Base-by-base conservation (phyloP, 805 yeast genomes). In the Lachancea thermotolerans region DNA sequence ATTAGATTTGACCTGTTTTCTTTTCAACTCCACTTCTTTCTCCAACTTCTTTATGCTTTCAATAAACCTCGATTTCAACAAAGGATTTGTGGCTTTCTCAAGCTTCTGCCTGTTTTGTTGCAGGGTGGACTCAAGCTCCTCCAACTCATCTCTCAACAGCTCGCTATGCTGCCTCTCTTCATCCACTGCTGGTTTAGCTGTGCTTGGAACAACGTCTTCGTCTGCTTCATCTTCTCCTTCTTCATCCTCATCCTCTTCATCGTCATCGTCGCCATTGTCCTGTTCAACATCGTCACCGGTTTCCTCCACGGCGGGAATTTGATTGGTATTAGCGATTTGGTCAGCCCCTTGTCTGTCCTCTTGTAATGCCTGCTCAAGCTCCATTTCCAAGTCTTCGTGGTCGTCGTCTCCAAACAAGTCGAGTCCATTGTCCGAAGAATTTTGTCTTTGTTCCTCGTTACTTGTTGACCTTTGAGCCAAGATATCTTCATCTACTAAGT, bases 21-120 rank as follows among this genome's bases (percentile, higher is more conserved):
- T 77, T 69, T 91, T 93, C 58, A 80, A 73, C 44, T 88, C 96
- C 48, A 88, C 73, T 55, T 91, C 96, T 44, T 82, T 80, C 62
- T 80, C 81, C 58, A 93, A 73, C 49, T 90, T 81, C 47, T 74
- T 76, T 42, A 87, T 85, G 42, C 84, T 89, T 52, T 85, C 93
- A 55, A 82, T 74, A 61, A 90, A 85, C 67, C 97, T 82, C 64
- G 82, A 85, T 58, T 82, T 80, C 78, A 93, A 74, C 67, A 91
- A 82, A 54, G 91, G 90, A 59, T 88, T 88, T 2, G 80, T 72
- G 14, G 90, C 89, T 52, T 81, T 80, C 16, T 74, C 78, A 40
- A 87, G 76, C 55, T 85, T 89, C 38, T 73, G 72, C 60, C 78
- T 79, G 57, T 91, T 90, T 55, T 81, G 82, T 44, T 74, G 78